Base-by-base conservation (phyloP, 2,329 filamentous ascomycete genomes). In the Cladobotryum protrusum region DNA sequence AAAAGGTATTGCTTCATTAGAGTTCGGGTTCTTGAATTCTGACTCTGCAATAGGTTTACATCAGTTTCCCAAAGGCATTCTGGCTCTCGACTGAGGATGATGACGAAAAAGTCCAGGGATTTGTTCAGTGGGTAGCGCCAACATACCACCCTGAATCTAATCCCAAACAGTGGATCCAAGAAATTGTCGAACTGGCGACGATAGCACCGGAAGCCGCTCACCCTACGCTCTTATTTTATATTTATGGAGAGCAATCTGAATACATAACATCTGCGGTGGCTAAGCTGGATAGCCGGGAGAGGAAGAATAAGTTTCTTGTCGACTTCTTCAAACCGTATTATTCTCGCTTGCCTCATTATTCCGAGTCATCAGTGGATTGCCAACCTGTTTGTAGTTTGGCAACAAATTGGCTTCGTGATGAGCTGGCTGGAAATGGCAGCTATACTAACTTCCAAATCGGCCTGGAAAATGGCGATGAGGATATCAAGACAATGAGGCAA, bases 401-500 rank as follows among this genome's bases (percentile, higher is more conserved):
- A 0, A 95, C 90, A 0, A 76, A 79, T 50, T 96, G 90, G 90
- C 75, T 87, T 24, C 78, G 78, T 43, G 90, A 96, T 61, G 81
- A 86, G 14, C 77, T 90, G 32, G 87, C 90, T 0, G 90, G 91
- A 0, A 82, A 85, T 61, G 90, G 91, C 8, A 87, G 84, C 57
- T 96, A 96, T 65, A 80, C 78, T 46, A 95, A 95, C 65, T 95
- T 95, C 68, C 89, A 90, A 60, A 75, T 86, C 14, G 89, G 88
- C 0, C 63, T 92, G 43, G 72, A 81, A 56, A 72, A 81, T 5
- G 88, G 84, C 1, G 87, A 91, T 57, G 71, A 75, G 50, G 87
- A 95, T 63, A 81, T 96, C 43, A 78, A 85, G 44, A 67, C 65
- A 3, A 78, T 89, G 68, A 72, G 82, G 2, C 69, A 77, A 37